phyloP scores from a whole-genome alignment of 2,329 filamentous ascomycete genomes.

The Dryadomyces quercivorus region DNA sequence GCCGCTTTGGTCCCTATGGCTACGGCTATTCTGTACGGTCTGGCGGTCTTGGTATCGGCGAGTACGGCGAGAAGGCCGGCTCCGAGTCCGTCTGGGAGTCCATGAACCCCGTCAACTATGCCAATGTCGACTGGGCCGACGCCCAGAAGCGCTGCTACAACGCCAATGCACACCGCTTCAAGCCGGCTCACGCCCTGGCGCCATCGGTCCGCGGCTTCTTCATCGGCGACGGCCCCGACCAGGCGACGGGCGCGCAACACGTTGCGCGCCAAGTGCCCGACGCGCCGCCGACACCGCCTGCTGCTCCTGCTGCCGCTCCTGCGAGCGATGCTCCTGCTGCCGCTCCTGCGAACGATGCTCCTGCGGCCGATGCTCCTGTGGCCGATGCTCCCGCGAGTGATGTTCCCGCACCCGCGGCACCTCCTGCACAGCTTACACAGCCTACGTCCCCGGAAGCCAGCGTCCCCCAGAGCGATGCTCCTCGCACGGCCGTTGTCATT shows the following conservation, averaged over 20 bases:
- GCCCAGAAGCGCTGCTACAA: conserved; percentile 62
- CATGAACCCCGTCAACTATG: conserved; percentile 62
- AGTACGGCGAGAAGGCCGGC: conserved; percentile 73
- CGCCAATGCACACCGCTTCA: conserved; percentile 60
- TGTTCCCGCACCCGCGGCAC: neutral
- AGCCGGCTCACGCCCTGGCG: conserved; percentile 27
- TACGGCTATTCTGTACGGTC: conserved; percentile 69
- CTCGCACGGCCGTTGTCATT: conserved; percentile 67
- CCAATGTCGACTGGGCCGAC: conserved; percentile 65
- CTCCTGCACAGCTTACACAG: conserved; percentile 1
- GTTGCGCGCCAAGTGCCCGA: neutral
- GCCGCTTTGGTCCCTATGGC: conserved; percentile 79
- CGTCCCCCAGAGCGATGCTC: conserved; percentile 15
- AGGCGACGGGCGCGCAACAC: neutral
- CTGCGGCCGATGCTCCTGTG: neutral
- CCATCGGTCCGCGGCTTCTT: conserved; percentile 38
- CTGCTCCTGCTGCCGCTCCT: neutral
- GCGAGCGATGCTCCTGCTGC: neutral
- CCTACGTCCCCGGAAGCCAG: neutral
- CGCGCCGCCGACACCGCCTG: neutral
- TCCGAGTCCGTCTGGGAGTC: conserved; percentile 68
- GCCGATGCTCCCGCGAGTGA: neutral
- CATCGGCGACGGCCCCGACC: conserved; percentile 18
- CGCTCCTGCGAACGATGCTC: neutral
- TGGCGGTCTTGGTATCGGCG: conserved; percentile 74